Evolutionary conservation across 306 rosid species (phyloP).

Genomic region (Adenanthera pavonina): DNA sequence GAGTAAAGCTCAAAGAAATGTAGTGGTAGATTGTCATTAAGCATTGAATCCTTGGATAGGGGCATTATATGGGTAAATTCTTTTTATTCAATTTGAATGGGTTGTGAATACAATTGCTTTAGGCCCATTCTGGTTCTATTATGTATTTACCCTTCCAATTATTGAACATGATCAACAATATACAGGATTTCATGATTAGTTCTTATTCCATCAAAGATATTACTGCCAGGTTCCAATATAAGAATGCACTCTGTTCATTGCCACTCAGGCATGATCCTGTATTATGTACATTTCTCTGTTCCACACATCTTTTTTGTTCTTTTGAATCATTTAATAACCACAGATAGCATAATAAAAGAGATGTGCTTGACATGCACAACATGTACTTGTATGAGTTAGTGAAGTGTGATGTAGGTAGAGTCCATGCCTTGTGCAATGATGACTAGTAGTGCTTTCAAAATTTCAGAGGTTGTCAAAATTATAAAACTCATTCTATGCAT

Average conservation of each 20-base stretch:
- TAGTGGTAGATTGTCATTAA: constrained; percentile 2
- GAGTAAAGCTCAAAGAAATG: background rate
- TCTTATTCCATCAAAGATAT: constrained; percentile 90
- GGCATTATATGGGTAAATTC: background rate
- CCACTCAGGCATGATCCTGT: constrained; percentile 86
- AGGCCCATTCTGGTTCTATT: background rate
- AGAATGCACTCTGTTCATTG: constrained; percentile 91
- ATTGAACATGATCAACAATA: background rate
- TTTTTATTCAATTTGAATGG: background rate
- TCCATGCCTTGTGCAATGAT: background rate
- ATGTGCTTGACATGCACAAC: no score
- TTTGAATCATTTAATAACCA: background rate
- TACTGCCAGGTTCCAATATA: constrained; percentile 94
- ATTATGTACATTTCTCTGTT: background rate
- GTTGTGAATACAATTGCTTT: background rate
- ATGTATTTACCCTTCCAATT: background rate
- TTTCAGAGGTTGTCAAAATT: background rate
- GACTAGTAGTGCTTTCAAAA: background rate
- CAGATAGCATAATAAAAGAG: background rate
- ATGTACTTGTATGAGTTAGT: background rate
- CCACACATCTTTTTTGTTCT: no score
- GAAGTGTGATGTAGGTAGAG: background rate
- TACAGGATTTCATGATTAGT: background rate
- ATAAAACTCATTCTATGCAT: background rate
- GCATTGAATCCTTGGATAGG: background rate